Conservation (phyloP, 2,329 filamentous ascomycete species). For the Cadophora luteo-olivacea region DNA sequence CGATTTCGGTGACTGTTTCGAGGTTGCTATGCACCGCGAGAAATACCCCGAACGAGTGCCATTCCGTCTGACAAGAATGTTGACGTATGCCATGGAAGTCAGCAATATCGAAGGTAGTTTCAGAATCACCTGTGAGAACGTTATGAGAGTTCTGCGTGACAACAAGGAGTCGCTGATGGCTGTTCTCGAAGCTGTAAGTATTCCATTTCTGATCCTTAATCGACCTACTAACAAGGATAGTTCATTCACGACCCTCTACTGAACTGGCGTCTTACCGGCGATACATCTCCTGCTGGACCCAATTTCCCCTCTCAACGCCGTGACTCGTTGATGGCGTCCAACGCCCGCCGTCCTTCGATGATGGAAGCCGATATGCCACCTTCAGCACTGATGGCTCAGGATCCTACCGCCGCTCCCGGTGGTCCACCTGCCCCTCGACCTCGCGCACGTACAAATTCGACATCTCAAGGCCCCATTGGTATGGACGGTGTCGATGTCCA, state of each 20-base stretch:
- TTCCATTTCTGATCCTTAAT: neutral
- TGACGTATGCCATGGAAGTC: constrained; percentile 99
- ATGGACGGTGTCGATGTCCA: constrained; percentile 50
- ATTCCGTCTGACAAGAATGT: constrained; percentile 97
- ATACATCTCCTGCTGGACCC: constrained; percentile 65
- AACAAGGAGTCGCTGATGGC: constrained; percentile 99
- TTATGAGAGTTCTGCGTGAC: constrained; percentile 94
- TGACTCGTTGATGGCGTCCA: constrained; percentile 54
- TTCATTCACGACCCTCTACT: constrained; percentile 99
- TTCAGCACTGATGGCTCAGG: constrained; percentile 60
- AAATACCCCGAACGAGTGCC: constrained; percentile 98
- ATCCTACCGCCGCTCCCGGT: constrained; percentile 45
- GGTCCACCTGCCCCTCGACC: constrained; percentile 56
- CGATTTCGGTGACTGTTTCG: constrained; percentile 99
- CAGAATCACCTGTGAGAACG: constrained; percentile 96
- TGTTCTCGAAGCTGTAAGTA: constrained; percentile 91
- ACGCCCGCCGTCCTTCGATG: constrained; percentile 69
- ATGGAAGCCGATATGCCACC: constrained; percentile 68
- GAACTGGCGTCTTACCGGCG: constrained; percentile 86
- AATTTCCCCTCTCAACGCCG: constrained; percentile 70
- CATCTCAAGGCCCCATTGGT: constrained; percentile 47
- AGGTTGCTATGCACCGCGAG: constrained; percentile 98
- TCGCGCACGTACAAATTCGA: constrained; percentile 67
- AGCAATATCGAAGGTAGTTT: constrained; percentile 99
- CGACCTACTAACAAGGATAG: constrained; percentile 52